Evolutionary conservation across 2,329 filamentous ascomycete genomes (phyloP).

Genomic region (Amauroascus niger): DNA sequence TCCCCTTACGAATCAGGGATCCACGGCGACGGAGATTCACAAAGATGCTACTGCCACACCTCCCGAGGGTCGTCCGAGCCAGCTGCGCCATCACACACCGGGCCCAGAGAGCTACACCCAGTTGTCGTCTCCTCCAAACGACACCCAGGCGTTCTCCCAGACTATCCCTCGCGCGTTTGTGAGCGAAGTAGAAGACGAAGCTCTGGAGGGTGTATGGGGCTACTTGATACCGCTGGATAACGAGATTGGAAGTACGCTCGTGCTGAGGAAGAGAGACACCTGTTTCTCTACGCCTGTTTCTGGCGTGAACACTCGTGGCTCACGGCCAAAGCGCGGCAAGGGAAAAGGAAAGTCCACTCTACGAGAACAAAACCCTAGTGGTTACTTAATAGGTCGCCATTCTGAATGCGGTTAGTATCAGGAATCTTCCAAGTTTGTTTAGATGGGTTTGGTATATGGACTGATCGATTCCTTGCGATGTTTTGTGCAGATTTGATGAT

Average conservation of each 20-base stretch:
- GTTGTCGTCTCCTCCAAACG: slow-evolving; percentile 58
- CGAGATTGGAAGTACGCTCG: slow-evolving; percentile 58
- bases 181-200: slow-evolving; percentile 78
- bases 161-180: slow-evolving; percentile 61
- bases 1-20: slow-evolving; percentile 62
- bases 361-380: slow-evolving; percentile 56
- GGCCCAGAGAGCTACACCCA: slow-evolving; percentile 30
- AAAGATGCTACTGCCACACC: slow-evolving; percentile 67
- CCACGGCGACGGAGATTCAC: slow-evolving; percentile 49
- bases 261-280: slow-evolving; percentile 62
- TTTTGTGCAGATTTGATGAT: slow-evolving; percentile 60
- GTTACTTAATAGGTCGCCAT: slow-evolving; percentile 86
- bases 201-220: slow-evolving; percentile 83
- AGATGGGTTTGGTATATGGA: not conserved
- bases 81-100: slow-evolving; percentile 36
- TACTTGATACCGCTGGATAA: slow-evolving; percentile 77
- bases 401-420: slow-evolving; percentile 74
- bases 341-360: slow-evolving; percentile 41
- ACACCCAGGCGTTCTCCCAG: slow-evolving; percentile 74
- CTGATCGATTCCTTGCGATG: not conserved
- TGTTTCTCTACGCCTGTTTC: slow-evolving; percentile 51
- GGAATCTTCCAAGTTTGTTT: not conserved
- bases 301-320: slow-evolving; percentile 31
- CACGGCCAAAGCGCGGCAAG: slow-evolving; percentile 28
- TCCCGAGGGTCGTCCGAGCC: slow-evolving; percentile 50